Base-by-base conservation (phyloP, 305 asterid species). In the Ruellia speciosa region DNA sequence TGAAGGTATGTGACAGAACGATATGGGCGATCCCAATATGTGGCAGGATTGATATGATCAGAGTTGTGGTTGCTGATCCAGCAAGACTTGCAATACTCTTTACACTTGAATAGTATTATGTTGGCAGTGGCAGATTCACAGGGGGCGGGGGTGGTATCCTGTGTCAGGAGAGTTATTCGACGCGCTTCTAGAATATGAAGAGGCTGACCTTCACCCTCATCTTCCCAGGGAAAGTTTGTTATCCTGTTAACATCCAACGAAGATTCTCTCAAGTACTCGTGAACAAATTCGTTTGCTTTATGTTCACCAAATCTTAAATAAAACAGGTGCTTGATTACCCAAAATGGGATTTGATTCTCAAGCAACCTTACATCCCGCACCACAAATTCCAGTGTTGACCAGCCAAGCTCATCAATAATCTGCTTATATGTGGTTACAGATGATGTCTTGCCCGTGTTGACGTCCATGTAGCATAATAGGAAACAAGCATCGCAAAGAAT, bases 141-240 rank as follows among this genome's bases (percentile, higher is more conserved):
- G n/a, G n/a, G n/a, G n/a, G n/a, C n/a, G n/a, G n/a, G n/a, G n/a
- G n/a, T n/a, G 4, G 31, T 24, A 4, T 24, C 31, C 31, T n/a
- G 31, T 24, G 31, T 24, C 31, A 63, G n/a, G 12, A 69, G 60
- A 7, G 7, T 51, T 17, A 10, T 14, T 18, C 34, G 55, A 18
- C 4, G 14, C 1, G 18, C 24, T 18, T 51, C 55, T 1, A 51
- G 19, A 7, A 51, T 3, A 18, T 51, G 55, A 13, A 51, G 55
- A 43, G 49, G 49, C 15, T 11, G 2, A 3, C 13, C 15, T 14
- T 12, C 4, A 0, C 0, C 6, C 15, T 14, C n/a, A n/a, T 14
- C 13, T 14, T 12, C n/a, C n/a, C 49, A 43, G 15, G 49, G 15
- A 14, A n/a, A n/a, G n/a, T n/a, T n/a, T n/a, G n/a, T n/a, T n/a